Evolutionary conservation across 2,329 filamentous ascomycete genomes (phyloP).

Genomic region (Fusarium odoratissimum): DNA sequence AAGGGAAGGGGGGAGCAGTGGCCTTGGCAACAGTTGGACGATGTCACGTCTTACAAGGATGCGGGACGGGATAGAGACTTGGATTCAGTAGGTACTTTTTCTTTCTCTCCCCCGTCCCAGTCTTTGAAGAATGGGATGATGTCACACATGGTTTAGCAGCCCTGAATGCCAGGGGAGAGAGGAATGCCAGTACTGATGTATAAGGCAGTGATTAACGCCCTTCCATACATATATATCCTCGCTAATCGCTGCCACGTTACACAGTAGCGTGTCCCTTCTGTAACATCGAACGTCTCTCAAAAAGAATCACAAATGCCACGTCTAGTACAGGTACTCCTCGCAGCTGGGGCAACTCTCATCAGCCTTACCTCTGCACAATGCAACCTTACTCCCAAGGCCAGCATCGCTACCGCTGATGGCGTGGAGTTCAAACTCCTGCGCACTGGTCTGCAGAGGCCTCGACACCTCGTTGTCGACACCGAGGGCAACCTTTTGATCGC

Average conservation of each 20-base stretch:
- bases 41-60: neutral
- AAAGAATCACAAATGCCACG: neutral
- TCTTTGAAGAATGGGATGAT: neutral
- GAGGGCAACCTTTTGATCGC: constrained; percentile 7
- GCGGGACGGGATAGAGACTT: too few species aligned
- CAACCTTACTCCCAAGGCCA: neutral
- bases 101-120: fast-evolving
- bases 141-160: neutral
- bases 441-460: neutral
- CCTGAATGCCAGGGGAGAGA: neutral
- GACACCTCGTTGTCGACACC: constrained; percentile 3
- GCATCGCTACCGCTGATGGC: constrained; percentile 3
- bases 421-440: neutral
- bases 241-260: too few species aligned
- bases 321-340: constrained; percentile 2
- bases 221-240: neutral
- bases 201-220: constrained; percentile 4
- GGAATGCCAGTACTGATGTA: neutral
- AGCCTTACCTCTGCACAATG: constrained; percentile 4
- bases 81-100: neutral
- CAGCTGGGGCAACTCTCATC: neutral
- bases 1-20: fast-evolving
- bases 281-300: neutral
- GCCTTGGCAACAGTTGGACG: neutral
- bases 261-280: too few species aligned